Conservation (phyloP, 1,284 basidiomycete species). For the Pseudozyma hubeiensis region DNA sequence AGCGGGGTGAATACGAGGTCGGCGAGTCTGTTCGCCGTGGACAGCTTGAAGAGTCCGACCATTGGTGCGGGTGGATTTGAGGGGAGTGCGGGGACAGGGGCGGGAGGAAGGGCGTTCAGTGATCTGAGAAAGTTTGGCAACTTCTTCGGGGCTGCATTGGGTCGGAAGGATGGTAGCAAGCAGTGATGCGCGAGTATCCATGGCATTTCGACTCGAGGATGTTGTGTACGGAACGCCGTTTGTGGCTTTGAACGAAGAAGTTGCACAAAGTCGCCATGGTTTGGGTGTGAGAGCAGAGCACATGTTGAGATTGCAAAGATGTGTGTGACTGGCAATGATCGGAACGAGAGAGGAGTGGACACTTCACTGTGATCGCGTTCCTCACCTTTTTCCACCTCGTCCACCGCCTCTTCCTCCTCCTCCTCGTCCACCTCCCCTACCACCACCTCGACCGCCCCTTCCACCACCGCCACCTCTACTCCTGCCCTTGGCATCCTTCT, state of each 20-base stretch:
- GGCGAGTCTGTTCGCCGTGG: slow-evolving; percentile 31
- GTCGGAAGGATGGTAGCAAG: slow-evolving; percentile 41
- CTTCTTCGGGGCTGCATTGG: slow-evolving; percentile 61
- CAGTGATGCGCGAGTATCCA: neutral
- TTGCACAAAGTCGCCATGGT: too few species aligned
- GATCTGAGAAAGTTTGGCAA: slow-evolving; percentile 62
- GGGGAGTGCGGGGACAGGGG: slow-evolving; percentile 10
- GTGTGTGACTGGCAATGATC: neutral
- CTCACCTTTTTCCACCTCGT: slow-evolving; percentile 22
- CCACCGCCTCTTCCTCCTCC: slow-evolving; percentile 12
- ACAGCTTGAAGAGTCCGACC: slow-evolving; percentile 14
- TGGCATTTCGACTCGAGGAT: neutral
- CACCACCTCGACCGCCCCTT: slow-evolving; percentile 7
- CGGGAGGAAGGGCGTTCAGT: slow-evolving; percentile 42
- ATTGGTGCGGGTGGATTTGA: slow-evolving; percentile 13
- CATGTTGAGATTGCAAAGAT: neutral
- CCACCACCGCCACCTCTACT: slow-evolving; percentile 19
- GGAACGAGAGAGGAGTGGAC: neutral
- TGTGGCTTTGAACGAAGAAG: too few species aligned
- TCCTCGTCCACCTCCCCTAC: slow-evolving; percentile 5
- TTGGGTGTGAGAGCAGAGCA: too few species aligned
- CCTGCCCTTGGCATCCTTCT: slow-evolving; percentile 28
- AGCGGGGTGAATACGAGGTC: slow-evolving; percentile 21
- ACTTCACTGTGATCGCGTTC: neutral
- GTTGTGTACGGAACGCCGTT: neutral